Evolutionary conservation across 2,329 filamentous ascomycete species (phyloP), one percentile per base, ranked within the genome.

Genomic region (Dryadomyces quercus-mongolicae): DNA sequence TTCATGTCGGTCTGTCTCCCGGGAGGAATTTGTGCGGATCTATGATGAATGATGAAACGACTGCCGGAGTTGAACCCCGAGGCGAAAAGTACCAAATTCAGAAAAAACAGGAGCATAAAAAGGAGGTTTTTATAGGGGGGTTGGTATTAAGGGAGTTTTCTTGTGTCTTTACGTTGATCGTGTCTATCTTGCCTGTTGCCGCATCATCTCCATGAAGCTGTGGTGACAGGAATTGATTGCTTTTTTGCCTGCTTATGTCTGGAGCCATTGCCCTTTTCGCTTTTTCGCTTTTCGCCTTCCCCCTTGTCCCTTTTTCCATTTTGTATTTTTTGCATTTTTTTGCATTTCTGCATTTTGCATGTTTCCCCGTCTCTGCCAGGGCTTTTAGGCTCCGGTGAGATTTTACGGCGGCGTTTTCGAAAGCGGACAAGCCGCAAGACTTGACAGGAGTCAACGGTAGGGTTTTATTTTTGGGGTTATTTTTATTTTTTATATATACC

Each of bases 31-130:
- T 48, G 22, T n/a, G 47, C 12, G 43, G 22, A 49, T 46, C 42
- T 43, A 55, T 44, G 54, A 55, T 40, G 54, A 52, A 55, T 50
- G 46, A 55, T 48, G 54, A 49, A 36, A 55, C 40, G 54, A 55
- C 54, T 45, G 54, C 54, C 40, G 51, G 50, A 55, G 54, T 53
- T 55, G 50, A 44, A 51, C 42, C 18, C 36, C 36, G 36, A 49
- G 44, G 22, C 54, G 44, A 18, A 55, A 15, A 52, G 16, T 13
- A 44, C n/a, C 36, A 49, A 40, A 38, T n/a, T 34, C 31, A 36
- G 25, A 36, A 12, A 45, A 16, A 20, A 34, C 22, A 52, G 50
- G 42, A 52, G 18, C 50, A 52, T 31, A 36, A 52, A 51, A 52
- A 45, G 50, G 50, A 52, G 42, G 49, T 9, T 44, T 44, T 18